Base-by-base conservation (phyloP, 768 basidiomycete species). In the Psilocybe tampanensis region DNA sequence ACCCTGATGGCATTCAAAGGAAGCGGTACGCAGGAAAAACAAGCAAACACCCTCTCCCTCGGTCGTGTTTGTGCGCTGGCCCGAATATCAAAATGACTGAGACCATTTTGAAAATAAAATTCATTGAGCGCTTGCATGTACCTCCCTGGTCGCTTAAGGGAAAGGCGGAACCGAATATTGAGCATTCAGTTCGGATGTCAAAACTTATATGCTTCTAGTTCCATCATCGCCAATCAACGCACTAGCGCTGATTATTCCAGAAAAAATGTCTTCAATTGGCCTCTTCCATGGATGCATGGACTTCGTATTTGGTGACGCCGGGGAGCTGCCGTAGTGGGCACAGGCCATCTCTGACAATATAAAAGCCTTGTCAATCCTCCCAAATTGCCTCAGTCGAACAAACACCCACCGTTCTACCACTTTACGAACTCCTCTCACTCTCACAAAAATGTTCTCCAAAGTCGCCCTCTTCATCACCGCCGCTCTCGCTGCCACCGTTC, bases 381-480 rank as follows among this genome's bases (percentile, higher is more conserved):
- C 36, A 34, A n/a, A 18, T 4, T 21, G 55, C 36, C 36, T 13
- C 36, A 39, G 36, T n/a, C 36, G 36, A n/a, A 39, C 36, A 39
- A 15, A 15, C 47, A n/a, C 47, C 23, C 47, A 39, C 36, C 43
- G 47, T 41, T 43, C 47, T 48, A 49, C 26, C 36, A 29, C 29
- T 29, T 29, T 9, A 29, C 29, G 8, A 48, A 9, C 55, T 15
- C 2, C 55, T 12, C 12, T 26, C 24, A 26, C 17, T n/a, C 51
- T 8, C 26, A 15, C n/a, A 22, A 57, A 34, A 32, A 62, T 62
- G 61, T 59, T 59, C 54, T 47, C 54, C 58, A 62, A 59, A 32
- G 13, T 58, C 36, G 50, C 58, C 52, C 15, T 56, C 39, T 21
- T 61, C 64, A 22, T 58, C 47, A 51, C 47, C 32, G 23, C 54